Conservation (phyloP, 2,329 filamentous ascomycete species). For the Alternaria gaisen region DNA sequence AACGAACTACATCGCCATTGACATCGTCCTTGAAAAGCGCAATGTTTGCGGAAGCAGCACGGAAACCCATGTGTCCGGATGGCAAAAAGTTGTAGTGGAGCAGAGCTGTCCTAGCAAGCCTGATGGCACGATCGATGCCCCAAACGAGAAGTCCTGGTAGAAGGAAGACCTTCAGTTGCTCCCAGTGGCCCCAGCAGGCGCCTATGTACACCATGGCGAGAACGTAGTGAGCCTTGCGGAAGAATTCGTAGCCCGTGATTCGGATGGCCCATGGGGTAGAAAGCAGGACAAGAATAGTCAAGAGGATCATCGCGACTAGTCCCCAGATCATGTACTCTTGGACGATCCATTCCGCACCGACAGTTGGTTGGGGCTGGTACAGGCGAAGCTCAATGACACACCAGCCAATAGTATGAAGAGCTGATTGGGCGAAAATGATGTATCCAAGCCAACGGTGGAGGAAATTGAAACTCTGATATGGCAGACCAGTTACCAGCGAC, state of each 20-base stretch:
- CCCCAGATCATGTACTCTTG: slow-evolving; percentile 79
- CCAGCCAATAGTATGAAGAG: slow-evolving; percentile 77
- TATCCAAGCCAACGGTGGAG: slow-evolving; percentile 71
- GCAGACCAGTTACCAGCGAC: slow-evolving; percentile 74
- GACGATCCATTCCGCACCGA: slow-evolving; percentile 65
- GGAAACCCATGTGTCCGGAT: slow-evolving; percentile 43
- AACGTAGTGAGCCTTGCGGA: slow-evolving; percentile 77
- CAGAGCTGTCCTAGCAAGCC: slow-evolving; percentile 66
- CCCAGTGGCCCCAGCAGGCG: slow-evolving; percentile 80
- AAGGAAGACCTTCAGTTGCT: slow-evolving; percentile 58
- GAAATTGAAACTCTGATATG: slow-evolving; percentile 78
- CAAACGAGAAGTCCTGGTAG: slow-evolving; percentile 68
- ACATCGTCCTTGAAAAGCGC: slow-evolving; percentile 51
- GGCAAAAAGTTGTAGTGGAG: slow-evolving; percentile 62
- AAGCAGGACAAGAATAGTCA: slow-evolving; percentile 68
- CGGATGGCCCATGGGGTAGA: slow-evolving; percentile 68
- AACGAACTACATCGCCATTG: slow-evolving; percentile 63
- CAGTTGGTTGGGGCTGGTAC: slow-evolving; percentile 75
- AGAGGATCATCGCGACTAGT: slow-evolving; percentile 70
- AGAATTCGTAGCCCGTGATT: slow-evolving; percentile 78
- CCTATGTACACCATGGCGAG: slow-evolving; percentile 78
- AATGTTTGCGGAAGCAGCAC: slow-evolving; percentile 36
- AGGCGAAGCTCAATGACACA: slow-evolving; percentile 70
- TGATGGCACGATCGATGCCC: slow-evolving; percentile 68
- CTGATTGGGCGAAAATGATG: slow-evolving; percentile 73